Evolutionary conservation across 129 eudicot genomes (phyloP), one percentile per base, ranked within the genome.

Genomic region (Glebionis coronaria): DNA sequence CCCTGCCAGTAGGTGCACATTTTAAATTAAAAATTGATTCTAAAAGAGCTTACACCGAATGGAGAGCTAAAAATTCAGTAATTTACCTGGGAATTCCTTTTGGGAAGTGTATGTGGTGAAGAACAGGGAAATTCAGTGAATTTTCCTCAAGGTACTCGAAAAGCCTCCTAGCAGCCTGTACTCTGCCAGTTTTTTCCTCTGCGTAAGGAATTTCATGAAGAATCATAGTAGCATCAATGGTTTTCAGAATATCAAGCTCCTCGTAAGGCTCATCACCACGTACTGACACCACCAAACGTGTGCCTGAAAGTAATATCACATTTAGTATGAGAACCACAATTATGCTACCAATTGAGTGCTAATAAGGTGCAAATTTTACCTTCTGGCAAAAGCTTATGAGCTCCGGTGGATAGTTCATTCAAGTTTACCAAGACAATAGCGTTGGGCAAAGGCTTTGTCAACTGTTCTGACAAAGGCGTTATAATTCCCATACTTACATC

Each of bases 401-500:
- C 90, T 54, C 97, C 93, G 25, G 76, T 56, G 38, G 97, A 84
- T 73, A 93, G 72, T 42, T 93, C 99, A 60, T 86, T 84, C 27
- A 93, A 83, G 69, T 80, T 93, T 51, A 82, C 92, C 68, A 93
- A 62, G 73, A 79, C 99, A 55, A 93, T 63, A 44, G 97, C 97
- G 38, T 89, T 80, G 54, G 99, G 97, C 80, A 93, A 79, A 12
- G 95, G 97, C 76, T 86, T 89, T 21, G 95, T 84, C 61, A 93
- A 67, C 51, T 89, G 99, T 78, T 93, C 97, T 13, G 97, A 84
- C 56, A 93, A 73, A 67, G 99, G 99, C 69, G 93, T 73, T 66
- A 93, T 89, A 40, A 93, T 83, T 76, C 99, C 99, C 97, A 93
- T 93, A 49, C 97, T 93, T 11, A 86, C 76, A 76, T 93, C 99